These are phyloP conservation scores for Mollisia scopiformis DNA, from an alignment of 2,329 filamentous ascomycete genomes.

Conservation along the genomic window DNA sequence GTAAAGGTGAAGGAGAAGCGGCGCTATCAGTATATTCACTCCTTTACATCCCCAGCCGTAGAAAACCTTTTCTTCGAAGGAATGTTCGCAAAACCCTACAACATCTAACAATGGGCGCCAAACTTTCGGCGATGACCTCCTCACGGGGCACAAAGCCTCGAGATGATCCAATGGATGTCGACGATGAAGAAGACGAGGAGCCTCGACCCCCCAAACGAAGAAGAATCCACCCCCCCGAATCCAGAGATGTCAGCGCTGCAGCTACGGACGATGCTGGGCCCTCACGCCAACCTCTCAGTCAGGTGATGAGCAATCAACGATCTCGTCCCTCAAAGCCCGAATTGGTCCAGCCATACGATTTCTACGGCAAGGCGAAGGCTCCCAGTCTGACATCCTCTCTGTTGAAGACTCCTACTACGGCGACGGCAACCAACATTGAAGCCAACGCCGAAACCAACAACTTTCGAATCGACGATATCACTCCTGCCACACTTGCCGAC, in stretches of 20 bases:
- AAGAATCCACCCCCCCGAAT: constrained; percentile 6
- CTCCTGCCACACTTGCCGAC: constrained; percentile 14
- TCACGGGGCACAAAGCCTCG: constrained; percentile 6
- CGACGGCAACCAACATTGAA: constrained; percentile 7
- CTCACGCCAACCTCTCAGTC: constrained; percentile 19
- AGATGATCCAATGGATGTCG: constrained; percentile 3
- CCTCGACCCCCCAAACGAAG: constrained; percentile 30
- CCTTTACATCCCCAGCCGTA: constrained; percentile 1
- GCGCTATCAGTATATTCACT: constrained; percentile 9
- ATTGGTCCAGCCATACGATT: constrained; percentile 21
- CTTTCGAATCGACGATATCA: constrained; percentile 8
- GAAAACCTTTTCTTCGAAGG: constrained; percentile 22
- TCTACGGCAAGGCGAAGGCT: constrained; percentile 22
- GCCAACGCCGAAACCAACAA: constrained; percentile 12
- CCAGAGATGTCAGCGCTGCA: background rate
- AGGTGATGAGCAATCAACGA: constrained; percentile 16
- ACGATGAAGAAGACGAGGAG: constrained; percentile 29
- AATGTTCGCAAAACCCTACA: constrained; percentile 27
- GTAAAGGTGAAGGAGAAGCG: constrained; percentile 21
- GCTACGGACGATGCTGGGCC: background rate
- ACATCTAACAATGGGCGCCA: constrained; percentile 25
- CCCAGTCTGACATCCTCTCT: background rate
- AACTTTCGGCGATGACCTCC: constrained; percentile 20
- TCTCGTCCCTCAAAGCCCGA: constrained; percentile 10
- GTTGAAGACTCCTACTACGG: background rate